Evolutionary conservation across 2,329 filamentous ascomycete genomes (phyloP), one percentile per base, ranked within the genome.

Genomic region (Fonsecaea pugnacius): DNA sequence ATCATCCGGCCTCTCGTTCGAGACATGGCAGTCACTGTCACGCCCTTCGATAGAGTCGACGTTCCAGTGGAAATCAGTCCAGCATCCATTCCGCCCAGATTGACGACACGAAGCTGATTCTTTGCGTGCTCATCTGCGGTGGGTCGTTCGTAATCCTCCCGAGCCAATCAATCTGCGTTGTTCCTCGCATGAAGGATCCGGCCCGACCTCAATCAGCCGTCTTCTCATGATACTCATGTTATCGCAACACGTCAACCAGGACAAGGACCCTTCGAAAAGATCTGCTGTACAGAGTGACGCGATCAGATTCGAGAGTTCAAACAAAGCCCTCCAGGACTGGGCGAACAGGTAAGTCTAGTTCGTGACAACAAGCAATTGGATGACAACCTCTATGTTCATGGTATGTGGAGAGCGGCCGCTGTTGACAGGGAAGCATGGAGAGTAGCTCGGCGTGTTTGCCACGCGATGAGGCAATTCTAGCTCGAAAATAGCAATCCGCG

Each of bases 401-500:
- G 30, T 43, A 57, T 43, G 35, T 36, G 35, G 5, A 18, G 4
- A 9, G 14, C 10, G 18, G 12, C 24, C 36, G 24, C 48, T 24
- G 43, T 21, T 24, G 12, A 21, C 36, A 46, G 3, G 21, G 24
- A 52, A 33, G 46, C 32, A 33, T 21, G 7, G 6, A 52, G 18
- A 21, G 50, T 14, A 18, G n/a, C 18, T 33, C 6, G 12, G 50
- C 35, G 14, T 27, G n/a, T 50, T 62, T 38, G 53, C 53, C 60
- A 46, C 60, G n/a, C 27, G 30, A 62, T 62, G 50, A 54, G 56
- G 60, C 60, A 57, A 62, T 62, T 48, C 14, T 58, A 46, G 52
- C 60, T 46, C n/a, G 40, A 27, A 62, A 58, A 43, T 27, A 35
- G 52, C 40, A 21, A 62, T 56, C 27, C 12, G 4, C 7, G 21